phyloP scores from a whole-genome alignment of 1,284 basidiomycete genomes.

The Cutaneotrichosporon arboriforme region DNA sequence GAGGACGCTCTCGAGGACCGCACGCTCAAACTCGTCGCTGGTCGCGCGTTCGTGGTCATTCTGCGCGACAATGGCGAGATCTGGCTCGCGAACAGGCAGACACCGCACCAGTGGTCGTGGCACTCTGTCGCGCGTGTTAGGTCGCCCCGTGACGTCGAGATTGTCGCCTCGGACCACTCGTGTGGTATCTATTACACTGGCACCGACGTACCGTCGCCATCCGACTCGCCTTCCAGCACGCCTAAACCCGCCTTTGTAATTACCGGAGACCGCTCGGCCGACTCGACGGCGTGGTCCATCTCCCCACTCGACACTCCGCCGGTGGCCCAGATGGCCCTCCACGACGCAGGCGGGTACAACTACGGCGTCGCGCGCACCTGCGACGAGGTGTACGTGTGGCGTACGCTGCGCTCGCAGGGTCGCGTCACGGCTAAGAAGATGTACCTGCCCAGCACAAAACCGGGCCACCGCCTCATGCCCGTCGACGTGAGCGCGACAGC shows the following conservation, averaged over 20 bases:
- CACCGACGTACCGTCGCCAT: not conserved
- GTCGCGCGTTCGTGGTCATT: not conserved
- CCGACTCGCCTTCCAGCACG: not conserved
- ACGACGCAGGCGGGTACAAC: not conserved
- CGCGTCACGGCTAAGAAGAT: not conserved
- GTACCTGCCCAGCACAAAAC: not conserved
- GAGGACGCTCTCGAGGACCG: not conserved
- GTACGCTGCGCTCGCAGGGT: not conserved
- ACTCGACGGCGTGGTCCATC: not conserved
- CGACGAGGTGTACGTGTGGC: not conserved
- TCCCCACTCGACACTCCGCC: not conserved
- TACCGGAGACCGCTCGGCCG: not conserved
- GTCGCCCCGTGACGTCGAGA: not conserved
- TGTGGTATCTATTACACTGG: not conserved
- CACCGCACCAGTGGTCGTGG: not conserved
- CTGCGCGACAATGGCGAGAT: constrained; percentile 1
- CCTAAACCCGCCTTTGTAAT: not conserved
- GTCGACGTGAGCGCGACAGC: not conserved
- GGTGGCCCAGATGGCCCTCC: not conserved
- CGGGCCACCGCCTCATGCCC: not conserved
- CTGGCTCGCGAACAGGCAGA: not conserved
- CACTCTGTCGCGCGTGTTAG: not conserved
- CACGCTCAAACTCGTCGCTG: not conserved
- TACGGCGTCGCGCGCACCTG: constrained; percentile 1
- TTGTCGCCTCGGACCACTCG: not conserved